A percentile compares a stretch with the other conserved stretches of the same genome.
Evolutionary conservation across 192 early-diverging fungal genomes (phyloP).

Genomic region (Coemansia sp.): DNA sequence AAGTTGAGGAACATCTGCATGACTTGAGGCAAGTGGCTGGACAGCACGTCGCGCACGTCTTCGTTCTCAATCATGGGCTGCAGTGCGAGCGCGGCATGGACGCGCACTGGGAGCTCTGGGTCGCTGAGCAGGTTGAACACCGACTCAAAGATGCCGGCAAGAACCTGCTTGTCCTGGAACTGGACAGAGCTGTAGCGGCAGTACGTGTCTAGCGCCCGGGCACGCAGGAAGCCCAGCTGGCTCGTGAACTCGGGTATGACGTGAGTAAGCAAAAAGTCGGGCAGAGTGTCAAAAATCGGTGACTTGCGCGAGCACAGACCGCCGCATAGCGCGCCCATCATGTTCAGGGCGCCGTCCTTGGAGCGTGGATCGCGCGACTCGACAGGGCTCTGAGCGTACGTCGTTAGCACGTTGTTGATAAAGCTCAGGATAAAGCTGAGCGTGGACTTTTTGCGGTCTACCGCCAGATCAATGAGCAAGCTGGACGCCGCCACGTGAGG

Average conservation of each 20-base stretch:
- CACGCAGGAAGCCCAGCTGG: slow-evolving; percentile 76
- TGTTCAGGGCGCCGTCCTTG: slow-evolving; percentile 90
- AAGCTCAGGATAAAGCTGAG: slow-evolving; percentile 79
- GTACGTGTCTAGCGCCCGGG: slow-evolving; percentile 63
- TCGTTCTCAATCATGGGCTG: slow-evolving; percentile 77
- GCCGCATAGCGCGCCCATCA: slow-evolving; percentile 77
- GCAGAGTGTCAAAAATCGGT: slow-evolving; percentile 72
- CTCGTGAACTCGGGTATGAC: slow-evolving; percentile 92
- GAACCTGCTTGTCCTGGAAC: slow-evolving; percentile 60
- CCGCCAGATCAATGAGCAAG: slow-evolving; percentile 77
- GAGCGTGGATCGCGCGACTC: slow-evolving; percentile 69
- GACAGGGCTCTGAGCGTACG: slow-evolving; percentile 66
- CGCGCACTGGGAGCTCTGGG: slow-evolving; percentile 81
- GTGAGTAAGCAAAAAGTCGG: slow-evolving; percentile 79
- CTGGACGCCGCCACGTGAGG: slow-evolving; percentile 69
- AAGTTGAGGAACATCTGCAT: slow-evolving; percentile 86
- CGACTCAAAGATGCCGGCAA: slow-evolving; percentile 58
- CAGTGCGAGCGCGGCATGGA: slow-evolving; percentile 81
- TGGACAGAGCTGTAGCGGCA: slow-evolving; percentile 61
- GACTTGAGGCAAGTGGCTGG: slow-evolving; percentile 77
- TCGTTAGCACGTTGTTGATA: slow-evolving; percentile 71
- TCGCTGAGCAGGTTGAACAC: slow-evolving; percentile 62
- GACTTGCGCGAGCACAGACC: slow-evolving; percentile 71
- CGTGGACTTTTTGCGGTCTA: slow-evolving; percentile 72
- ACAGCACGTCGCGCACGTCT: slow-evolving; percentile 68